Base-by-base conservation (phyloP, 1,284 basidiomycete species). In the Trametes polyzona region DNA sequence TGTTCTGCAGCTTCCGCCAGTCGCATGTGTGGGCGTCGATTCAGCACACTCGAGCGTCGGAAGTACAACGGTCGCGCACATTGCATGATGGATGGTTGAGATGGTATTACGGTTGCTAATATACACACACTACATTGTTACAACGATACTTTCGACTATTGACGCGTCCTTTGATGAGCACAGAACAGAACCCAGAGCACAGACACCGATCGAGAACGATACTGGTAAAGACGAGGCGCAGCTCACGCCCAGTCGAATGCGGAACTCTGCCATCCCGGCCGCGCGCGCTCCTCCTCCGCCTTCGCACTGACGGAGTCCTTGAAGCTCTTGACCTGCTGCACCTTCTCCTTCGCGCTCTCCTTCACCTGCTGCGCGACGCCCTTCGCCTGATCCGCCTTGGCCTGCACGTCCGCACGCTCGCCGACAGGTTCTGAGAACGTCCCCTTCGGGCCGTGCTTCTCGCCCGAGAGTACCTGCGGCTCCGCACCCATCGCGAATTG, bases 401-500 rank as follows among this genome's bases (percentile, higher is more conserved):
- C 24, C 32, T 66, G 62, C 37, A 35, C 65, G 8, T 61, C 67
- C 37, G 56, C 51, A 14, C 58, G 68, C 52, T 78, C 73, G 24
- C 61, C 66, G 21, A 87, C 41, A 1, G 77, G 73, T 65, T 83
- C 78, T 3, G 82, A 77, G 14, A 76, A 75, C 2, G 75, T 83
- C 1, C 82, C 87, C 46, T 82, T 66, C 0, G 87, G 87, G 0
- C 87, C 88, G 2, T 73, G 76, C 75, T 89, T 87, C 59, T 84
- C 78, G 0, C 84, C 83, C 21, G 78, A 70, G 30, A 90, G 69
- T 35, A 90, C 80, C 74, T 90, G 87, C 35, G 87, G 87, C 70
- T 87, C 86, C 3, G 79, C 84, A 4, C 87, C 87, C 71, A 89
- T 72, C 1, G 87, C 87, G 44, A 89, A 80, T 51, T 73, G 71